Evolutionary conservation across 208 protist species (phyloP), one percentile per base, ranked within the genome.

Genomic region (Naegleria fowleri): DNA sequence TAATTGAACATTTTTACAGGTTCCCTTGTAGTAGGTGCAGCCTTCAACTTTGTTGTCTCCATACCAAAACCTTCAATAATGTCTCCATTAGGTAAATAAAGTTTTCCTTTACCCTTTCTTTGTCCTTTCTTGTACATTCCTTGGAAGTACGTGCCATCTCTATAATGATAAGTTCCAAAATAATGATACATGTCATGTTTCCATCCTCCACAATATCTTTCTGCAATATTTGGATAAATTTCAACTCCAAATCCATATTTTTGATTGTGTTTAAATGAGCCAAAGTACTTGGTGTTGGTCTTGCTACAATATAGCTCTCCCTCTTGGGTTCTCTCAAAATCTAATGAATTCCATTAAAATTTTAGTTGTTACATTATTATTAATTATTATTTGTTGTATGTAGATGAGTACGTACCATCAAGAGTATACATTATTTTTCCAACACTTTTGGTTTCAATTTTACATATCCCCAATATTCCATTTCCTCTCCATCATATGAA

Each of bases 71-170:
- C 83, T 51, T 87, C 33, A 9, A 87, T 41, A 39, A 36, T 51
- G 29, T 87, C 83, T 29, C 83, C 83, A 51, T 87, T 87, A 29
- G 83, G 83, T 51, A 29, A n/a, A 48, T 87, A 87, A 29, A 87
- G 19, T 22, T 22, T 87, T 11, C 83, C 83, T 19, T 51, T 41
- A 16, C 83, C 83, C n/a, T 41, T 87, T 87, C 83, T 87, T 25
- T 52, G 16, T 33, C 83, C 83, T 29, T 41, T 51, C 11, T 40
- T 51, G 29, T 51, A 87, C 41, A 33, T 87, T 87, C 83, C 83
- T 87, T 87, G 39, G 40, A 51, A 87, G 38, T 40, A 40, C 1
- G 83, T 51, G 5, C 83, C 83, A 87, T 87, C 83, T 15, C 29
- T 87, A 51, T 52, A 87, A 16, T 40, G 19, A 36, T 87, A 87